Conservation (phyloP, 2,329 filamentous ascomycete species). For the Paracamarosporium sp. region DNA sequence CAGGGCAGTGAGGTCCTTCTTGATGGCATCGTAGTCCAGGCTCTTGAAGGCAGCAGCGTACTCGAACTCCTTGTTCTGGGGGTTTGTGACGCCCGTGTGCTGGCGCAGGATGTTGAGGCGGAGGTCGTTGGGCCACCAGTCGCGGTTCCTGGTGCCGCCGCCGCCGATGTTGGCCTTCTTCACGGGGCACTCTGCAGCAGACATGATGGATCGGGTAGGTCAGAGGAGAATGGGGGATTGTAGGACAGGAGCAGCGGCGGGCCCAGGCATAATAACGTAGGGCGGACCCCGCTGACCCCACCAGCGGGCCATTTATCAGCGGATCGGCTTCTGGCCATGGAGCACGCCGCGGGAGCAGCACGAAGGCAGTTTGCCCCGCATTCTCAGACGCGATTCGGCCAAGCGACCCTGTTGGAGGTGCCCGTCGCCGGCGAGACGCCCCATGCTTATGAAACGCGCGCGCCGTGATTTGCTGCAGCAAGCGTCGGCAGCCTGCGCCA, state of each 20-base stretch:
- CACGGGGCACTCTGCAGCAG: conserved; percentile 43
- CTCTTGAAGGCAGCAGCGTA: conserved; percentile 76
- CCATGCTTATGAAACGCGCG: conserved; percentile 5
- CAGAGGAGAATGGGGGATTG: conserved; percentile 3
- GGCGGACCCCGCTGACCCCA: conserved; percentile 5
- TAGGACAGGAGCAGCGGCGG: not conserved
- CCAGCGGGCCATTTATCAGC: conserved; percentile 3
- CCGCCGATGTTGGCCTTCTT: conserved; percentile 53
- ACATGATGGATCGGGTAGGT: conserved; percentile 32
- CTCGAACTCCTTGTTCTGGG: conserved; percentile 70
- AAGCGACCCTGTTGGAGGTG: not conserved
- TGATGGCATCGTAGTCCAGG: conserved; percentile 73
- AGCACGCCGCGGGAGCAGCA: not conserved
- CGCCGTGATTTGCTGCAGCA: not conserved
- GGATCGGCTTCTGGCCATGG: conserved; percentile 6
- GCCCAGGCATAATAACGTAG: not conserved
- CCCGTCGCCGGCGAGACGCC: conserved; percentile 3
- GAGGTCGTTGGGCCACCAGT: conserved; percentile 78
- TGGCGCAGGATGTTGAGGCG: conserved; percentile 77
- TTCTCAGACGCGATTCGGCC: conserved; percentile 6
- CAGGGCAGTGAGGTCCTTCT: conserved; percentile 73
- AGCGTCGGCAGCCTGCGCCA: not conserved
- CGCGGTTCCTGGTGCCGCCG: conserved; percentile 70
- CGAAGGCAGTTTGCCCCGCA: not conserved
- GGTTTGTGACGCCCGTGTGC: conserved; percentile 69